A percentile compares a stretch with the other conserved stretches of the same genome.
Evolutionary conservation across 352 stramenopile species (phyloP).

Genomic region (Pythium phragmiticola): DNA sequence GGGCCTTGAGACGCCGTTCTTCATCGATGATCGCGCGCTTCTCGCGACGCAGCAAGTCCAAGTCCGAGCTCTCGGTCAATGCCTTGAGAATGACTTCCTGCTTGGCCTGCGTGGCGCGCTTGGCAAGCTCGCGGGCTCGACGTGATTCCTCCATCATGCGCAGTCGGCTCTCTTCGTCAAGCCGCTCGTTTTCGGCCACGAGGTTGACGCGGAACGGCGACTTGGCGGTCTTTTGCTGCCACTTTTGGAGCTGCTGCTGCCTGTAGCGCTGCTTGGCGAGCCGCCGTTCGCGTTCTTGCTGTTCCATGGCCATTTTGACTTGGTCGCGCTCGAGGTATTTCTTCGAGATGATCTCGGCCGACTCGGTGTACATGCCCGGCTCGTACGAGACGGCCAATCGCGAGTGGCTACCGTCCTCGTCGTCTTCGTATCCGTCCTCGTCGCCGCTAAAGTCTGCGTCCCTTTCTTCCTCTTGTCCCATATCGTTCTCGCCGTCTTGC

Average conservation of each 20-base stretch:
- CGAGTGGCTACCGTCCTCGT: slow-evolving; percentile 22
- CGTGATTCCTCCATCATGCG: slow-evolving; percentile 72
- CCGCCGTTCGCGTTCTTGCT: slow-evolving; percentile 53
- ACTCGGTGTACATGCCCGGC: slow-evolving; percentile 47
- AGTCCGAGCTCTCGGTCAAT: slow-evolving; percentile 85
- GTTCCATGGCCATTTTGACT: slow-evolving; percentile 55
- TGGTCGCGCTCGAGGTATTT: slow-evolving; percentile 76
- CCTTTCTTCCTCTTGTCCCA: slow-evolving; percentile 15
- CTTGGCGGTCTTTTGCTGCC: slow-evolving; percentile 88
- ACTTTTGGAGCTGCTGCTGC: slow-evolving; percentile 69
- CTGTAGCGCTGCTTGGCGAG: slow-evolving; percentile 64
- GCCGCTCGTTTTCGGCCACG: slow-evolving; percentile 92
- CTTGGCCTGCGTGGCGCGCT: slow-evolving; percentile 84
- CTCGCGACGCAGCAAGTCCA: slow-evolving; percentile 90
- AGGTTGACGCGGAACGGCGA: slow-evolving; percentile 93
- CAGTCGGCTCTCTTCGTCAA: slow-evolving; percentile 90
- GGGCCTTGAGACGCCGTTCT: slow-evolving; percentile 91
- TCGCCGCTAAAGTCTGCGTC: slow-evolving; percentile 9
- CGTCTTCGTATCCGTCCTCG: slow-evolving; percentile 1
- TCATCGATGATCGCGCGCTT: slow-evolving; percentile 95
- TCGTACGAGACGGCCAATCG: slow-evolving; percentile 28
- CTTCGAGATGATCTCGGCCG: slow-evolving; percentile 77
- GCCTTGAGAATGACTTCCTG: slow-evolving; percentile 93
- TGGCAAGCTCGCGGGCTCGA: slow-evolving; percentile 62
- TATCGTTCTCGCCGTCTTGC: slow-evolving; percentile 17